Conservation (phyloP, 2,329 filamentous ascomycete genomes). For the Ophiostoma angusticollis region DNA sequence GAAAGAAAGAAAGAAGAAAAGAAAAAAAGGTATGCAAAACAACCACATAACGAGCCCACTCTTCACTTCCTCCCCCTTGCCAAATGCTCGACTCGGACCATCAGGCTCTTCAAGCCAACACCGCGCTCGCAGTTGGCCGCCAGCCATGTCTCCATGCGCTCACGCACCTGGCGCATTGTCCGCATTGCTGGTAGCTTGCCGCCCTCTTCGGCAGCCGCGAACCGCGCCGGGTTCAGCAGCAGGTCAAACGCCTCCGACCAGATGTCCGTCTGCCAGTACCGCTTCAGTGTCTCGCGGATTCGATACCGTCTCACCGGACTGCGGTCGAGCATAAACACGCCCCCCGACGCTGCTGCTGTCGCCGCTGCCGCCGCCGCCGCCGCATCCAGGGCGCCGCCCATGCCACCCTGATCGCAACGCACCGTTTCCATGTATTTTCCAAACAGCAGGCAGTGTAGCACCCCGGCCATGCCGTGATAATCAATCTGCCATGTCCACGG, state of each 20-base stretch:
- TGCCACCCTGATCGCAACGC: conserved; percentile 28
- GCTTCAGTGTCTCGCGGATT: conserved; percentile 71
- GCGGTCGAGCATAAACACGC: conserved; percentile 28
- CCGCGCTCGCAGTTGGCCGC: conserved; percentile 73
- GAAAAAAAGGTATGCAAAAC: neutral
- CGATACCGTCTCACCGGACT: conserved; percentile 54
- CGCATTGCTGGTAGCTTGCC: conserved; percentile 58
- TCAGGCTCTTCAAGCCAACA: conserved; percentile 54
- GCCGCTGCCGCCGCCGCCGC: conserved; percentile 6
- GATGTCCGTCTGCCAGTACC: conserved; percentile 93
- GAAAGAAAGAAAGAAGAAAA: conserved; percentile 3
- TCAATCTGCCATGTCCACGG: conserved; percentile 98
- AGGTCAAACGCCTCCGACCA: conserved; percentile 77
- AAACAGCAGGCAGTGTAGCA: conserved; percentile 79
- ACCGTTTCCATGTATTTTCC: conserved; percentile 87
- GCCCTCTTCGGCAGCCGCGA: conserved; percentile 44
- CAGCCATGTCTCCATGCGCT: conserved; percentile 76
- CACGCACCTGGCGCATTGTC: conserved; percentile 55
- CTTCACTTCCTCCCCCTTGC: conserved; percentile 24
- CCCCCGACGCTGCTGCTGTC: too few relatives aligned
- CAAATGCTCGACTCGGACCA: conserved; percentile 49
- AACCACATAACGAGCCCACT: neutral
- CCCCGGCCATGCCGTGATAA: conserved; percentile 83
- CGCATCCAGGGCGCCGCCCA: conserved; percentile 20
- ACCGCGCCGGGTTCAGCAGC: conserved; percentile 66